Percentiles rank a stretch among this genome's conserved stretches.
Conservation (phyloP, 2,329 filamentous ascomycete species). For the Aspergillus fumigatiaffinis region DNA sequence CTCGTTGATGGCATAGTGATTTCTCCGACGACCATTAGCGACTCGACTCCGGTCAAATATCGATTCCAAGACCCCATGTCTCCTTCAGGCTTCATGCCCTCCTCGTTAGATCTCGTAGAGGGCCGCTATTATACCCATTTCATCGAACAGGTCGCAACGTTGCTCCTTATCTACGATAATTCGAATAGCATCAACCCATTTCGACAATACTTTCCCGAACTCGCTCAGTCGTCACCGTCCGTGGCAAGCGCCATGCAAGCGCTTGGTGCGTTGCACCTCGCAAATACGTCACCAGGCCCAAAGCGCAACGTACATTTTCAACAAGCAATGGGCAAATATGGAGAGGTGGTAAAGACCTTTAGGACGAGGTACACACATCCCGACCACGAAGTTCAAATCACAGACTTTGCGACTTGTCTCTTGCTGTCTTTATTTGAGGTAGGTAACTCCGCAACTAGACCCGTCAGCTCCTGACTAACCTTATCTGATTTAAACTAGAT, state of each 20-base stretch:
- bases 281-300: slow-evolving; percentile 32
- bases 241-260: slow-evolving; percentile 39
- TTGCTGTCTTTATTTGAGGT: slow-evolving; percentile 35
- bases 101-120: slow-evolving; percentile 21
- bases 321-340: slow-evolving; percentile 38
- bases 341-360: slow-evolving; percentile 33
- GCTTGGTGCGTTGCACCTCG: slow-evolving; percentile 39
- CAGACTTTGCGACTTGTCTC: slow-evolving; percentile 34
- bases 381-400: slow-evolving; percentile 21
- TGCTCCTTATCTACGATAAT: slow-evolving; percentile 36
- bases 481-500: slow-evolving; percentile 21
- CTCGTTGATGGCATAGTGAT: slow-evolving; percentile 20
- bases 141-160: slow-evolving; percentile 30
- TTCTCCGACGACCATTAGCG: slow-evolving; percentile 22
- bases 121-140: slow-evolving; percentile 37
- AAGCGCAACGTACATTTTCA: slow-evolving; percentile 34
- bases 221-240: slow-evolving; percentile 31
- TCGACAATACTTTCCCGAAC: slow-evolving; percentile 30
- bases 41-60: slow-evolving; percentile 17
- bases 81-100: slow-evolving; percentile 8
- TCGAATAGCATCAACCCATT: slow-evolving; percentile 36
- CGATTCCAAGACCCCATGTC: slow-evolving; percentile 25
- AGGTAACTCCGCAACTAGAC: neutral
- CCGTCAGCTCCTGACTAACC: neutral
- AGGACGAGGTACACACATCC: slow-evolving; percentile 24